Base-by-base conservation (phyloP, 2,329 filamentous ascomycete species). In the Diplodia sapinea region DNA sequence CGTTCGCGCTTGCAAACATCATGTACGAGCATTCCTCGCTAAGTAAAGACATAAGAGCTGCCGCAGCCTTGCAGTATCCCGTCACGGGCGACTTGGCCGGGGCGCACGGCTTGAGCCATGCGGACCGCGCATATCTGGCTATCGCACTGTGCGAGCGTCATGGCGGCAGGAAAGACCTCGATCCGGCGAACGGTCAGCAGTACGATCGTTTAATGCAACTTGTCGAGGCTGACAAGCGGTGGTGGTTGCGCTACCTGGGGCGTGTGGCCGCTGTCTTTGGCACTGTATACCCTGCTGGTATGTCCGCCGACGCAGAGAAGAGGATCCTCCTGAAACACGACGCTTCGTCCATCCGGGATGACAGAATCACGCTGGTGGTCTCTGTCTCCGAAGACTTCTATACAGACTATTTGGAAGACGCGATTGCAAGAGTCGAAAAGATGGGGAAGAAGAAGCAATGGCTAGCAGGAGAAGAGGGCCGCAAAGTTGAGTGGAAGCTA, bases 91-190 rank as follows among this genome's bases (percentile, higher is more conserved):
- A 90, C 43, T 83, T 94, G 59, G 86, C 88, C 1, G 85, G 86
- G 15, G 84, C 86, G 1, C 92, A 94, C 49, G 92, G 92, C 0
- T 79, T 96, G 31, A 89, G 88, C 1, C 93, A 97, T 75, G 78
- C 88, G 54, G 85, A 88, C 62, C 86, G 93, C 13, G 90, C 91
- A 0, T 78, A 91, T 2, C 82, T 97, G 3, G 91, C 88, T 0
- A 80, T 96, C 4, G 85, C 90, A 1, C 82, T 92, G 1, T 93
- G 88, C 71, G 88, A 90, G 55, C 84, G 93, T 71, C 96, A 92
- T 88, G 90, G 88, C 20, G 88, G 87, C 2, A 71, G 71, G 20
- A 66, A 68, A 8, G 85, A 86, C 51, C 81, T 91, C 1, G 84
- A 86, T 2, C 86, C 87, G 0, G 82, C 82, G 0, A 88, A 91